Evolutionary conservation across 441 rosid species (phyloP), one percentile per base, ranked within the genome.

Genomic region (Erodium texanum): DNA sequence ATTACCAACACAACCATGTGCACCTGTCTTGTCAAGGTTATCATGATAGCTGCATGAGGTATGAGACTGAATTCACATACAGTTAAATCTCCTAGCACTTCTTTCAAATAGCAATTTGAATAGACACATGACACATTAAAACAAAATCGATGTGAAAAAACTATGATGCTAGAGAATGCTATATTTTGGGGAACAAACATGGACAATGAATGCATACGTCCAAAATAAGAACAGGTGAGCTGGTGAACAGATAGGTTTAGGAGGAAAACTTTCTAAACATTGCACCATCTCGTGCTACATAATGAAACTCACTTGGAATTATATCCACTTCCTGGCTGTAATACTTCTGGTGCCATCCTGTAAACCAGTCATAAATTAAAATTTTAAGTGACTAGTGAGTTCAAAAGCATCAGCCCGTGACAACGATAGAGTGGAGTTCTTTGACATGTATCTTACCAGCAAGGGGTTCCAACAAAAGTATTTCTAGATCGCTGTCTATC

Each of bases 331-430:
- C 93, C 97, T n/a, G 95, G 96, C 87, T 95, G 99, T 78, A 95
- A 79, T 52, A 95, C 99, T 83, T 95, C 99, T 0, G 97, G 98
- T 48, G 98, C 98, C 97, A 92, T 95, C 99, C 99, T 95, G 84
- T 67, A 79, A 78, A 71, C 66, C 50, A 74, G 74, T 65, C 50
- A 73, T 67, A 54, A 67, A 65, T 69, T 43, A n/a, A 64, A 67
- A 54, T 34, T 45, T 65, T 63, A 34, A 24, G 59, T 9, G 61
- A 38, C 19, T 1, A 24, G 59, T 9, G 61, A 38, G 24, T 1
- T 50, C 36, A 32, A 29, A n/a, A 29, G 45, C 29, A 64, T 64
- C 22, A 20, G 1, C 34, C 34, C 45, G 11, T 1, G 11, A 50
- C 22, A 41, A 16, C 15, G 11, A 45, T 14, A 59, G 19, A 27